These are phyloP conservation scores for Erysimum pusillum DNA, from an alignment of 441 rosid genomes.

Conservation along the genomic window DNA sequence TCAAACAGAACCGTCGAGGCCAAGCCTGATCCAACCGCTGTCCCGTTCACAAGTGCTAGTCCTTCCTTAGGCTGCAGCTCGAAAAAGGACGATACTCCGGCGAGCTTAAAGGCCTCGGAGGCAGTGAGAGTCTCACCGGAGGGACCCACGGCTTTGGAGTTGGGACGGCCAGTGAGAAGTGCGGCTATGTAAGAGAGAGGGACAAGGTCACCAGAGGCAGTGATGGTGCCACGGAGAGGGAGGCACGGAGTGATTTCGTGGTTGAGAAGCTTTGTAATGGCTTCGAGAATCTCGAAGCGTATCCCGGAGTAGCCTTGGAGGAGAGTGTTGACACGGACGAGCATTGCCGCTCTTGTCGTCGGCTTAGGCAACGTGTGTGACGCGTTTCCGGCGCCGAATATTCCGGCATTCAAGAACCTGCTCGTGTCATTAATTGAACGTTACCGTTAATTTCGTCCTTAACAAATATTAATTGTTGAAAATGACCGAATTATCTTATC, in stretches of 20 bases:
- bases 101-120: slow-evolving; percentile 52
- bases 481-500: not conserved
- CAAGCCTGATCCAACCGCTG: slow-evolving; percentile 56
- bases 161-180: slow-evolving; percentile 57
- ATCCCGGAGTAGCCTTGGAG: slow-evolving; percentile 75
- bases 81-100: slow-evolving; percentile 57
- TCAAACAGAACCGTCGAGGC: slow-evolving; percentile 59
- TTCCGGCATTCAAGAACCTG: slow-evolving; percentile 70
- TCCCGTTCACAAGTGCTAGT: slow-evolving; percentile 55
- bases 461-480: not conserved
- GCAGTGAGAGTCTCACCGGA: slow-evolving; percentile 56
- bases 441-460: slow-evolving; percentile 7
- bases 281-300: slow-evolving; percentile 62
- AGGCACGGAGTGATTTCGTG: slow-evolving; percentile 59
- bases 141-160: slow-evolving; percentile 56
- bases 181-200: slow-evolving; percentile 67
- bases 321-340: slow-evolving; percentile 67
- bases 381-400: slow-evolving; percentile 56
- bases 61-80: slow-evolving; percentile 61
- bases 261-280: slow-evolving; percentile 58
- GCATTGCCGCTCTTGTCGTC: slow-evolving; percentile 65
- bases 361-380: slow-evolving; percentile 54
- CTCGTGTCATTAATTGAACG: slow-evolving; percentile 9
- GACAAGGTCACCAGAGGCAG: slow-evolving; percentile 62
- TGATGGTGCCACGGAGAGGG: slow-evolving; percentile 64